These are phyloP conservation scores for Phytopythium aichiense DNA, from an alignment of 352 stramenopile genomes.

Conservation along the genomic window DNA sequence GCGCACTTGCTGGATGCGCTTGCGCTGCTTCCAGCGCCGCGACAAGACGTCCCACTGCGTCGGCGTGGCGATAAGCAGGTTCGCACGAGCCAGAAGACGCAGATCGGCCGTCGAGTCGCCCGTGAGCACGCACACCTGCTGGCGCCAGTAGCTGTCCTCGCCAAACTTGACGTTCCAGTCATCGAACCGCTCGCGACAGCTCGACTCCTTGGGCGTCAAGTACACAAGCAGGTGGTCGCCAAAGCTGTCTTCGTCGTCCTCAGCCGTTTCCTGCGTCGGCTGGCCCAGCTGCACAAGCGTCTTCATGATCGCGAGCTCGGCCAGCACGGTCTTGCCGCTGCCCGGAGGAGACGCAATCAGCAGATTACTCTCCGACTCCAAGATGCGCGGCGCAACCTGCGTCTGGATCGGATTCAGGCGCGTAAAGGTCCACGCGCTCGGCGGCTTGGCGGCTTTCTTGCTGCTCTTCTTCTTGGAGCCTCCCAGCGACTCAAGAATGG, in stretches of 20 bases:
- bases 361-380: constrained; percentile 94
- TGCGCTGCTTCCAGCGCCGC: constrained; percentile 95
- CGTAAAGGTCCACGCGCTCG: constrained; percentile 73
- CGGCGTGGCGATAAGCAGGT: constrained; percentile 94
- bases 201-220: constrained; percentile 88
- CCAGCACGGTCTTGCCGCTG: constrained; percentile 93
- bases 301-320: constrained; percentile 96
- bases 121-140: constrained; percentile 90
- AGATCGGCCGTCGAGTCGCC: constrained; percentile 94
- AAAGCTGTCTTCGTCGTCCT: constrained; percentile 13
- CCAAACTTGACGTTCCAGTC: constrained; percentile 89
- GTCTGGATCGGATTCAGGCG: constrained; percentile 99
- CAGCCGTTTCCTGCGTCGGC: constrained; percentile 46
- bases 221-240: constrained; percentile 90
- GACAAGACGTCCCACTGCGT: constrained; percentile 97
- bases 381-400: constrained; percentile 94
- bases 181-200: constrained; percentile 56
- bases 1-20: constrained; percentile 92
- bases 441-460: constrained; percentile 28
- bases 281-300: constrained; percentile 67
- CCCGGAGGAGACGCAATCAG: constrained; percentile 95
- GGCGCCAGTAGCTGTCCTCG: constrained; percentile 66
- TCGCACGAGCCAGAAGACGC: constrained; percentile 84
- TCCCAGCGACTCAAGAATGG: constrained; percentile 38
- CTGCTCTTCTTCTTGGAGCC: constrained; percentile 10